phyloP scores from a whole-genome alignment of 495 filamentous ascomycete genomes.

The Staphylotrichum longicolle region DNA sequence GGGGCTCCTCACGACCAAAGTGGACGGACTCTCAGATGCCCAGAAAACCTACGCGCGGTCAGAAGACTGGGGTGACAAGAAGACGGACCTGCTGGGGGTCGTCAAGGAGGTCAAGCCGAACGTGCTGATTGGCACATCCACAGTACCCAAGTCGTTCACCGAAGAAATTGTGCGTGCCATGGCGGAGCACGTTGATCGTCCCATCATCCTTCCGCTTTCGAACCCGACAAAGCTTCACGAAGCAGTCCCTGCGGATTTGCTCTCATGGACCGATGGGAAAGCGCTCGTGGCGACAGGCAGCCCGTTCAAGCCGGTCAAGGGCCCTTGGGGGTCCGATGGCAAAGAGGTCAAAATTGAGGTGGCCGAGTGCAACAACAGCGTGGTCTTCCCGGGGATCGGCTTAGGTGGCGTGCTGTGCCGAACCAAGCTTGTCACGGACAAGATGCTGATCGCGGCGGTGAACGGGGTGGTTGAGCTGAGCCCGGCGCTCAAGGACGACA shows the following conservation, averaged over 20 bases:
- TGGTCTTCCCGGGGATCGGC: constrained; percentile 83
- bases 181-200: constrained; percentile 71
- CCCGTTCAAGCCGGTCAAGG: constrained; percentile 75
- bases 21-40: constrained; percentile 53
- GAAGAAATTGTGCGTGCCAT: constrained; percentile 72
- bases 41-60: constrained; percentile 67
- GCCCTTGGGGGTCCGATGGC: constrained; percentile 54
- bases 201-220: constrained; percentile 80
- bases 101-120: constrained; percentile 74
- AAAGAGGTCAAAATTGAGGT: constrained; percentile 59
- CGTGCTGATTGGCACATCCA: constrained; percentile 81
- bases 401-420: constrained; percentile 72
- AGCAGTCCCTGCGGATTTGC: constrained; percentile 73
- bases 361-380: constrained; percentile 89
- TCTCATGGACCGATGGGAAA: constrained; percentile 72
- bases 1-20: constrained; percentile 65
- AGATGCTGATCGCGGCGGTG: constrained; percentile 79
- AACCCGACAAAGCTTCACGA: constrained; percentile 87
- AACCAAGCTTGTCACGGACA: constrained; percentile 61
- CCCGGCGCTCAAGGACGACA: constrained; percentile 57
- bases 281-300: constrained; percentile 83
- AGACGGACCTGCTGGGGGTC: constrained; percentile 61
- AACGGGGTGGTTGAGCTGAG: constrained; percentile 67
- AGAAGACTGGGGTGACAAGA: constrained; percentile 54
- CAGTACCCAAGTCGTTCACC: constrained; percentile 75